These are phyloP conservation scores for Salix exigua DNA, from an alignment of 345 rosid species.

Conservation along the genomic window DNA sequence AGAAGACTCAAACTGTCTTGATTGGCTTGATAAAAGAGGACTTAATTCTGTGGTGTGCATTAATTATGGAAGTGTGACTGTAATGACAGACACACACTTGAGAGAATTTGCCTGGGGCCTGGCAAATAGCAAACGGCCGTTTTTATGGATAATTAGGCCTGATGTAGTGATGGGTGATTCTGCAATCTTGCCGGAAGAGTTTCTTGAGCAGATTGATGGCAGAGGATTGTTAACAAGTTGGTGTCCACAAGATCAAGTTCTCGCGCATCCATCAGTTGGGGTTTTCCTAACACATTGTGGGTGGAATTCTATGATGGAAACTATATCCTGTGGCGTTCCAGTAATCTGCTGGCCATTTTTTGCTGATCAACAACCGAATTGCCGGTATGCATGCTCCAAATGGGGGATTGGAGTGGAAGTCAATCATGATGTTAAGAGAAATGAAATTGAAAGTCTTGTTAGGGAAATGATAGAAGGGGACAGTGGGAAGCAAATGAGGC, in stretches of 20 bases:
- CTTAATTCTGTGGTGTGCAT: constrained; percentile 27
- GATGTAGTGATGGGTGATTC: constrained; percentile 28
- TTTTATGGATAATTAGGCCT: constrained; percentile 35
- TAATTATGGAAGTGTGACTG: constrained; percentile 31
- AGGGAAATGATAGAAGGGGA: constrained; percentile 27
- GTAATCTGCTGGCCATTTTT: constrained; percentile 38
- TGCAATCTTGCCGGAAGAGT: constrained; percentile 19
- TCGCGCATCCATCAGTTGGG: constrained; percentile 26
- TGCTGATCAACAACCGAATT: constrained; percentile 32
- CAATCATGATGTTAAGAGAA: constrained; percentile 17
- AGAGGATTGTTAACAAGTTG: constrained; percentile 33
- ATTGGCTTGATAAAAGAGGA: constrained; percentile 27
- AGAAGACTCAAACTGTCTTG: constrained; percentile 23
- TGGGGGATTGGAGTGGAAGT: constrained; percentile 36
- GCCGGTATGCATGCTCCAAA: constrained; percentile 16
- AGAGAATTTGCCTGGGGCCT: constrained; percentile 41
- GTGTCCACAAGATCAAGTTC: constrained; percentile 30
- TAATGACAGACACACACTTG: constrained; percentile 23
- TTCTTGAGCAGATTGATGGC: constrained; percentile 14
- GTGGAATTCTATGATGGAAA: constrained; percentile 35
- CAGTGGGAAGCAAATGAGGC: constrained; percentile 15
- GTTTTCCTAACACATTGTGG: constrained; percentile 40
- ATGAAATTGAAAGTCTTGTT: constrained; percentile 17
- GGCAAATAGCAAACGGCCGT: constrained; percentile 29
- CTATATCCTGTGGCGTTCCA: constrained; percentile 19